Evolutionary conservation across 1,284 basidiomycete genomes (phyloP), one percentile per base, ranked within the genome.

Genomic region (Vanrija humicola): DNA sequence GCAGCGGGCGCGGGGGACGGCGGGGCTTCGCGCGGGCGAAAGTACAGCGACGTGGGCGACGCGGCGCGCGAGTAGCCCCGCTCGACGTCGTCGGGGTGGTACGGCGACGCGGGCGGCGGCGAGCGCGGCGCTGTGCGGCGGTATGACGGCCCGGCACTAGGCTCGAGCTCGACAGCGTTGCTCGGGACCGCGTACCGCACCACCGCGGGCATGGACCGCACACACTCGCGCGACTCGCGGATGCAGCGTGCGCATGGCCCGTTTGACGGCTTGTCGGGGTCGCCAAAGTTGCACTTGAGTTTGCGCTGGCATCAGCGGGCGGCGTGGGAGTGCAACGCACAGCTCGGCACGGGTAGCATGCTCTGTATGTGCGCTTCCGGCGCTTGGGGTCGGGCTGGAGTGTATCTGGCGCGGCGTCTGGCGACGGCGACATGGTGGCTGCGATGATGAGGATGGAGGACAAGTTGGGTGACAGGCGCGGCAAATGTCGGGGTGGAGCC

Each of bases 281-380:
- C 57, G 16, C 57, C 57, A 34, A 59, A 59, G 29, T 40, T 46
- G 50, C 57, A 59, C 16, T 59, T 59, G 14, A 59, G 57, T 29
- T 59, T 59, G 38, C 57, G 50, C 57, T 59, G 50, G 8, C 16
- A 6, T 42, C 8, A 18, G n/a, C 3, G n/a, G 3, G 19, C 2
- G n/a, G 8, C 10, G 16, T 8, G 7, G n/a, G 3, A 26, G 26
- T 19, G 48, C 28, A 25, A 39, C 48, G 21, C 28, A 50, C 48
- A 40, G 48, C 40, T 53, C 40, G 40, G 19, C 40, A 42, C 7
- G 40, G 40, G 25, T 49, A 49, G 21, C 57, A 59, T 3, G 57
- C 57, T 18, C 57, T 47, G 40, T 59, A 59, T 6, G 57, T 59
- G 34, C 57, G 57, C n/a, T 55, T 52, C 9, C 48, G 48, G 23